Conservation (phyloP, 768 basidiomycete genomes). For the Pisolithus marmoratus region DNA sequence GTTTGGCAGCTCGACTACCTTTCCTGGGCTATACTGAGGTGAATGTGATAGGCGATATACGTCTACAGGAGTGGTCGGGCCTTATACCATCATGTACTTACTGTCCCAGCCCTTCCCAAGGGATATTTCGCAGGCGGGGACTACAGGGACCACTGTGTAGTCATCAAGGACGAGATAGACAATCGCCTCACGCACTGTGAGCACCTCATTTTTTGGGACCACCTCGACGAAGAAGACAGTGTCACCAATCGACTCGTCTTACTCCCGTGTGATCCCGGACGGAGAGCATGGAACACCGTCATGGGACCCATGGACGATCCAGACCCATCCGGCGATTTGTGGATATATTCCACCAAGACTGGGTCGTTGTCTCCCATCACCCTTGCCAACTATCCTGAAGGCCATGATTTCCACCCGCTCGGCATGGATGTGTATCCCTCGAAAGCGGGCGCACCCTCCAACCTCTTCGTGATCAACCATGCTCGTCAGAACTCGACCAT, state of each 20-base stretch:
- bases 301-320: slow-evolving; percentile 67
- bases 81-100: slow-evolving; percentile 36
- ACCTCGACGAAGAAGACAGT: slow-evolving; percentile 34
- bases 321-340: slow-evolving; percentile 50
- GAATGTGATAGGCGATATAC: slow-evolving; percentile 33
- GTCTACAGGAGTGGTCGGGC: slow-evolving; percentile 41
- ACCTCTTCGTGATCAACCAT: slow-evolving; percentile 67
- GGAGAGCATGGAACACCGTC: slow-evolving; percentile 67
- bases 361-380: slow-evolving; percentile 34
- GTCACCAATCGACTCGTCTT: slow-evolving; percentile 40
- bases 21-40: neutral
- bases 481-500: slow-evolving; percentile 54
- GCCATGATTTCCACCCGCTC: slow-evolving; percentile 67
- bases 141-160: slow-evolving; percentile 40
- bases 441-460: slow-evolving; percentile 40
- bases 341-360: slow-evolving; percentile 39
- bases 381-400: slow-evolving; percentile 47
- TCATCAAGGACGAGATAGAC: slow-evolving; percentile 30
- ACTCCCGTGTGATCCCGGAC: slow-evolving; percentile 37
- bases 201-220: slow-evolving; percentile 62
- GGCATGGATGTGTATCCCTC: slow-evolving; percentile 58
- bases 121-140: slow-evolving; percentile 50
- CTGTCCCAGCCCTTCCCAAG: slow-evolving; percentile 38
- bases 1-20: neutral
- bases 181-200: slow-evolving; percentile 48